Conservation (phyloP, 495 filamentous ascomycete species). For the Penicillium odoratum region DNA sequence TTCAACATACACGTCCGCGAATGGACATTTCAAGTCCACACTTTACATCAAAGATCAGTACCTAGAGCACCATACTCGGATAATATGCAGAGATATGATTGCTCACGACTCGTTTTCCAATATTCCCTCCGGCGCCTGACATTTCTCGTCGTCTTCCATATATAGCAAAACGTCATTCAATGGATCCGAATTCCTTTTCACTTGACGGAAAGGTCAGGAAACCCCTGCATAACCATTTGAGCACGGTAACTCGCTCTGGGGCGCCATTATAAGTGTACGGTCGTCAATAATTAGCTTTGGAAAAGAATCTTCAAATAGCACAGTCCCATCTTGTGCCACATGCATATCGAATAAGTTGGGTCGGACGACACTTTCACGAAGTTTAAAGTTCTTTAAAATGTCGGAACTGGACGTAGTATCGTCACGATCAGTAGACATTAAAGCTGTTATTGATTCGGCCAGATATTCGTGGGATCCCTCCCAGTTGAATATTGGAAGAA, state of each 20-base stretch:
- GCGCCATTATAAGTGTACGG: conserved; percentile 13
- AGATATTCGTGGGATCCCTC: conserved; percentile 6
- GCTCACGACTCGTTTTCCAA: conserved; percentile 14
- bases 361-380: conserved; percentile 14
- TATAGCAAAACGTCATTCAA: conserved; percentile 3
- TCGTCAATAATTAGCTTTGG: conserved; percentile 17
- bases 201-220: conserved; percentile 1
- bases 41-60: conserved; percentile 10
- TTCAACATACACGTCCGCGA: conserved; percentile 4
- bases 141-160: conserved; percentile 6
- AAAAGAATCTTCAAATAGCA: conserved; percentile 9
- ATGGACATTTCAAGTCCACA: conserved; percentile 3
- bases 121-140: conserved; percentile 6
- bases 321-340: conserved; percentile 13
- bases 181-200: conserved; percentile 2
- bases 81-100: background rate
- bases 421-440: conserved; percentile 4
- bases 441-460: background rate
- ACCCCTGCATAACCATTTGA: conserved; percentile 9
- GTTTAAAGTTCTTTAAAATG: conserved; percentile 13
- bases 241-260: conserved; percentile 4
- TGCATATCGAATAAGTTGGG: conserved; percentile 17
- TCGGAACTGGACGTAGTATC: conserved; percentile 5
- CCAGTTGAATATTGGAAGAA: conserved; percentile 8
- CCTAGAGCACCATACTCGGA: background rate